phyloP scores from a whole-genome alignment of 345 rosid genomes.

The Acer campestre region DNA sequence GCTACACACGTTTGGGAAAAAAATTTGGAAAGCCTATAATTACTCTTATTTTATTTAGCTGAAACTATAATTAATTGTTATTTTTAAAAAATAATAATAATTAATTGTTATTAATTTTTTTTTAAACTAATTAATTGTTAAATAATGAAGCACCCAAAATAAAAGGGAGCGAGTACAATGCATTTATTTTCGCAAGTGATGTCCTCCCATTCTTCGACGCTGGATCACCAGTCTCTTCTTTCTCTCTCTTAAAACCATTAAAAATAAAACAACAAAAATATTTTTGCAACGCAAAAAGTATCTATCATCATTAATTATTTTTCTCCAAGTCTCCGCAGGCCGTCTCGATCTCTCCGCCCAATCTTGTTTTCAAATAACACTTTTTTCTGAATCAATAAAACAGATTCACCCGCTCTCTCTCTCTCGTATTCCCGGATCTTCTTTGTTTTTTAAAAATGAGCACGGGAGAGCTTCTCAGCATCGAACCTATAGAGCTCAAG shows the following conservation, averaged over 20 bases:
- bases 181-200: constrained; percentile 3
- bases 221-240: not conserved
- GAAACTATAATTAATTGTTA: too few relatives aligned
- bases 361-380: not conserved
- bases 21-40: too few relatives aligned
- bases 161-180: constrained; percentile 10
- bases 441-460: constrained; percentile 40
- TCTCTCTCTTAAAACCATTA: not conserved
- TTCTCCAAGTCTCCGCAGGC: not conserved
- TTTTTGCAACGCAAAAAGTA: not conserved
- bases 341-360: constrained; percentile 19
- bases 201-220: not conserved
- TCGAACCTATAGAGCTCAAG: constrained; percentile 81
- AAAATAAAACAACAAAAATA: not conserved
- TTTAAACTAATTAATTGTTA: not conserved
- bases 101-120: too few relatives aligned
- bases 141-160: not conserved
- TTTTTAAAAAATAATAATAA: too few relatives aligned
- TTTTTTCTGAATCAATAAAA: too few relatives aligned
- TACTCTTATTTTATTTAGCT: too few relatives aligned
- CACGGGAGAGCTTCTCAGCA: constrained; percentile 69
- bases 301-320: not conserved
- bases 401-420: not conserved
- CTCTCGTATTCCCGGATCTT: not conserved
- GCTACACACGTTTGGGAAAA: too few relatives aligned